Evolutionary conservation across 768 basidiomycete genomes (phyloP), one percentile per base, ranked within the genome.

Genomic region (Termitomyces sp.): DNA sequence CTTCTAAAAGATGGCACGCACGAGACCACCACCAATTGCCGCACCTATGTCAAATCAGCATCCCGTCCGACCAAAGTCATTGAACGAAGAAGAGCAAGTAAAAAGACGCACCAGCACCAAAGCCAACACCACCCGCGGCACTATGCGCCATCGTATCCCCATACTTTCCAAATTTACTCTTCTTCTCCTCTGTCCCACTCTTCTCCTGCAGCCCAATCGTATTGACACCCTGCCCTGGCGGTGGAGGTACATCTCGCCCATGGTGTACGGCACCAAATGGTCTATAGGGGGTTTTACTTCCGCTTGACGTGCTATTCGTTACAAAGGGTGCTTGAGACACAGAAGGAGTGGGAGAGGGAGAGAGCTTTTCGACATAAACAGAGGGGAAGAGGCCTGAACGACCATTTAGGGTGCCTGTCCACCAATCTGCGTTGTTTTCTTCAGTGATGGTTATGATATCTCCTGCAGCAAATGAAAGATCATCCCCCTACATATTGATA

Each of bases 341-440:
- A 7, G 63, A 60, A 40, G 65, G 56, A 14, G 60, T 46, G 16
- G 66, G 59, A 38, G 62, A 33, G 24, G 50, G 64, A n/a, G 53
- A 62, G 49, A 76, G 63, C 64, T 80, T 85, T 72, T 90, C 84
- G 41, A 91, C 88, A 54, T 90, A 81, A 61, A 82, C 83, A 13
- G 87, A 79, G 0, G 92, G 93, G 76, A 94, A 91, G 38, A 94
- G 77, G 4, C 87, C 92, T 55, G 86, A 80, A 57, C 73, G 78
- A 26, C 85, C 86, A 35, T 85, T 79, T 56, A 79, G 64, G 59
- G 70, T 76, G 28, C 93, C 92, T 8, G 79, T 82, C 92, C 91
- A 96, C 93, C 93, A 94, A 68, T 94, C 93, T 3, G 76, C 76
- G 57, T 94, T 92, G 46, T 84, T 88, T 67, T 94, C 90, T 57